Percentiles rank a stretch among this genome's conserved stretches.
Conservation (phyloP, 2,329 filamentous ascomycete genomes). For the Botrytis galanthina region DNA sequence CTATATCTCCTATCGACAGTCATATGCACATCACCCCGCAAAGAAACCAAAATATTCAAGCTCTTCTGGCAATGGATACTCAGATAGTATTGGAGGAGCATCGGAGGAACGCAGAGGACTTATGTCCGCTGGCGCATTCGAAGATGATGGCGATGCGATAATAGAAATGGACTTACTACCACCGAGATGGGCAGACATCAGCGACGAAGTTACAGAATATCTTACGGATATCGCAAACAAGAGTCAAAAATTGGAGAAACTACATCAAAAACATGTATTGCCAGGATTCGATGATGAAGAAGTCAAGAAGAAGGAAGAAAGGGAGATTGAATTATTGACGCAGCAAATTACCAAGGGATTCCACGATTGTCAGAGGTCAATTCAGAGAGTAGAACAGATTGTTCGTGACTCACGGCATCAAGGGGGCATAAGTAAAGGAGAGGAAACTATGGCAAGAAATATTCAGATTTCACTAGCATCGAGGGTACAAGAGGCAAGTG, state of each 20-base stretch:
- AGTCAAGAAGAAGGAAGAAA: conserved; percentile 80
- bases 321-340: conserved; percentile 85
- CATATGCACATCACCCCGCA: conserved; percentile 89
- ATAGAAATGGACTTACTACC: conserved; percentile 98
- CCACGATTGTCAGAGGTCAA: conserved; percentile 84
- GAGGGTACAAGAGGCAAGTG: conserved; percentile 86
- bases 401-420: conserved; percentile 74
- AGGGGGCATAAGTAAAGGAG: conserved; percentile 72
- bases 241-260: conserved; percentile 79
- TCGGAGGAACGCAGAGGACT: conserved; percentile 72
- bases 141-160: conserved; percentile 86
- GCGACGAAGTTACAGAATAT: conserved; percentile 86
- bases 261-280: conserved; percentile 96
- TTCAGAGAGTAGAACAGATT: conserved; percentile 84
- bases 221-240: conserved; percentile 78
- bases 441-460: conserved; percentile 95
- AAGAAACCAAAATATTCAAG: conserved; percentile 71
- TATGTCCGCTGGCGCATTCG: conserved; percentile 74
- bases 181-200: conserved; percentile 91
- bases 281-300: conserved; percentile 96
- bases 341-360: conserved; percentile 87
- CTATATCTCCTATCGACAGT: conserved; percentile 98
- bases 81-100: conserved; percentile 57
- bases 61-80: conserved; percentile 53
- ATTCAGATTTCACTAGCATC: conserved; percentile 89